Percentiles rank a stretch among this genome's conserved stretches.
These are phyloP conservation scores for Phaseolus coccineus DNA, from an alignment of 331 rosid genomes.

Conservation along the genomic window DNA sequence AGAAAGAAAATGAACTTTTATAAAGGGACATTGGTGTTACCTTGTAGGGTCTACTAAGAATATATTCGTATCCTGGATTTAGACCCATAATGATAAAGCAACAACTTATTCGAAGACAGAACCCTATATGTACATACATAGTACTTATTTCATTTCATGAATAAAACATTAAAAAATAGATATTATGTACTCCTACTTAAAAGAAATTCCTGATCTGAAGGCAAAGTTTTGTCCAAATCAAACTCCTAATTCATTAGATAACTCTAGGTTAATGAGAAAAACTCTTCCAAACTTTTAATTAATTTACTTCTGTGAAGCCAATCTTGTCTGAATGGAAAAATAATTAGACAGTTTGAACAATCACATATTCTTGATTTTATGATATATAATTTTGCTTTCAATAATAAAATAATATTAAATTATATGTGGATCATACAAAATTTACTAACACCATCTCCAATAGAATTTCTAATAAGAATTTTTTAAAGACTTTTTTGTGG, in stretches of 20 bases:
- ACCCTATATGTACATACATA: not conserved
- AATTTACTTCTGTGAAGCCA: not conserved
- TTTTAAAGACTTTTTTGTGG: no score
- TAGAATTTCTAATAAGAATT: no score
- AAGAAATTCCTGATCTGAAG: not conserved
- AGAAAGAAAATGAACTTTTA: not conserved
- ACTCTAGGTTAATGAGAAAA: not conserved
- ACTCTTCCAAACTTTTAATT: constrained; percentile 4
- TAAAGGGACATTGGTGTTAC: not conserved
- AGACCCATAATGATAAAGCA: not conserved
- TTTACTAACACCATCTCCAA: no score
- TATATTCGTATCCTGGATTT: not conserved
- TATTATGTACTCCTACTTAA: not conserved
- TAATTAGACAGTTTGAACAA: no score
- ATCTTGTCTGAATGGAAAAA: not conserved
- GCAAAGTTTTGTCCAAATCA: not conserved
- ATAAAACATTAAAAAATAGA: not conserved
- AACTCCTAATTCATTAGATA: not conserved
- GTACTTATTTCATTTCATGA: not conserved
- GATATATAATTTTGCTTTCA: no score
- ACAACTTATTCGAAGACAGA: not conserved
- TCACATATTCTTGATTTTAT: no score
- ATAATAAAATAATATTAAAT: no score
- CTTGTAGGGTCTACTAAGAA: not conserved
- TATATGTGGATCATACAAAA: no score